A percentile compares a stretch with the other conserved stretches of the same genome.
Conservation (phyloP, 352 stramenopile species). For the Saprolegnia parasitica region DNA sequence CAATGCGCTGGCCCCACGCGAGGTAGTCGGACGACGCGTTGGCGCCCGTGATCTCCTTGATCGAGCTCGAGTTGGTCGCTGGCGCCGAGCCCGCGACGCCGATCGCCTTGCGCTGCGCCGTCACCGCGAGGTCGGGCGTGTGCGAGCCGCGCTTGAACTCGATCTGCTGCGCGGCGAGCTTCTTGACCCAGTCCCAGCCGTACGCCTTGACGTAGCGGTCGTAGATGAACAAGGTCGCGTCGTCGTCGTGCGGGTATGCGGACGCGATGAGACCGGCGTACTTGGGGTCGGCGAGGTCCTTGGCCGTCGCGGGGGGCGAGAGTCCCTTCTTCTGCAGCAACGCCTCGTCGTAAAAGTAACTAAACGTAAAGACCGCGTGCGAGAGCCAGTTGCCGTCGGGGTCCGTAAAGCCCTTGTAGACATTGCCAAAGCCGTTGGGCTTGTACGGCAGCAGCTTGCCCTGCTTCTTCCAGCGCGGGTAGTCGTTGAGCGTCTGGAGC, state of each 20-base stretch:
- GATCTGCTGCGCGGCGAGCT: slow-evolving; percentile 39
- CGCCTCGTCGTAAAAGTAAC: slow-evolving; percentile 38
- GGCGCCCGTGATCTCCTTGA: too few species aligned
- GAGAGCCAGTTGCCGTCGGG: slow-evolving; percentile 36
- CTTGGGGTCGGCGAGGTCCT: slow-evolving; percentile 37
- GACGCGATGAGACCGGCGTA: slow-evolving; percentile 43
- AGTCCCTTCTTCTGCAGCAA: slow-evolving; percentile 18
- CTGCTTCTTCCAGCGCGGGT: slow-evolving; percentile 42
- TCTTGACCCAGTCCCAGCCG: slow-evolving; percentile 46
- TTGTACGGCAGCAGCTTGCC: slow-evolving; percentile 50
- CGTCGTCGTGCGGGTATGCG: slow-evolving; percentile 47
- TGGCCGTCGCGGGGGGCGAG: slow-evolving; percentile 31
- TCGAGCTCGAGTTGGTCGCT: too few species aligned
- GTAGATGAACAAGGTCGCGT: slow-evolving; percentile 51
- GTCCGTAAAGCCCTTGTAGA: slow-evolving; percentile 46
- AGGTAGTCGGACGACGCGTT: slow-evolving; percentile 29
- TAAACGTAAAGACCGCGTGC: slow-evolving; percentile 43
- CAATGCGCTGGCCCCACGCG: slow-evolving; percentile 43
- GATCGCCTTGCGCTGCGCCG: too few species aligned
- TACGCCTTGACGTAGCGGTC: slow-evolving; percentile 45
- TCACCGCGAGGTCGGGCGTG: too few species aligned
- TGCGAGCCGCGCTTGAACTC: too few species aligned
- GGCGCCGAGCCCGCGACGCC: too few species aligned
- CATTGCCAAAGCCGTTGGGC: slow-evolving; percentile 45
- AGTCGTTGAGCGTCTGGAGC: slow-evolving; percentile 55